phyloP scores from a whole-genome alignment of 164 flowering plant genomes.

The Piper betle region DNA sequence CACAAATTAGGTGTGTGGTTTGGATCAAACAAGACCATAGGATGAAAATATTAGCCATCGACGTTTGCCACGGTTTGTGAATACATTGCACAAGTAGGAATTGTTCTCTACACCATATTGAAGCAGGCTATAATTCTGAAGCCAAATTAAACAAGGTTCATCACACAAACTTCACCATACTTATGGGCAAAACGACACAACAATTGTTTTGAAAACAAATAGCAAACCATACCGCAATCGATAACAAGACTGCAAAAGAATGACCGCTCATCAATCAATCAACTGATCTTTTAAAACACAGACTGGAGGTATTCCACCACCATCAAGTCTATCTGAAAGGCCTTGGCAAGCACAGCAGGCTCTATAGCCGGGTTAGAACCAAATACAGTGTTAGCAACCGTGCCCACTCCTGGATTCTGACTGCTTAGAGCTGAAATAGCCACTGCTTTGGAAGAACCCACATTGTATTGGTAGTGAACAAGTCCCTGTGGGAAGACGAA shows the following conservation, averaged over 20 bases:
- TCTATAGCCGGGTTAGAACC: not conserved
- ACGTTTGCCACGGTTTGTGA: too few species aligned
- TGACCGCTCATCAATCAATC: not conserved
- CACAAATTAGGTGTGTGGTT: too few species aligned
- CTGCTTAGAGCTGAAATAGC: conserved; percentile 1
- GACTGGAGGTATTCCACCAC: not conserved
- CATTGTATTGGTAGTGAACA: conserved; percentile 3
- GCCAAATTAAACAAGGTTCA: too few species aligned
- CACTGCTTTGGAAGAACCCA: not conserved
- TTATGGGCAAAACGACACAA: too few species aligned
- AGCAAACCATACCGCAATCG: too few species aligned
- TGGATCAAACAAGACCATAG: too few species aligned
- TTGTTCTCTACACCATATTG: too few species aligned
- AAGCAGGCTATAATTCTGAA: too few species aligned
- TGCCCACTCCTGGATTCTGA: not conserved
- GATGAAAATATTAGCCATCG: too few species aligned
- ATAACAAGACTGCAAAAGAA: not conserved
- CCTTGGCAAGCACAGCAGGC: not conserved
- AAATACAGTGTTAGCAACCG: not conserved
- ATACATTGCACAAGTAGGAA: too few species aligned
- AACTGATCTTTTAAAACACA: not conserved
- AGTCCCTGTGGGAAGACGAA: conserved; percentile 4
- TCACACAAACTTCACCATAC: too few species aligned
- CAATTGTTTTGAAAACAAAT: too few species aligned
- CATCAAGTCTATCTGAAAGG: conserved; percentile 1